phyloP scores from a whole-genome alignment of 129 eudicot genomes.

The Pulicaria dysenterica region DNA sequence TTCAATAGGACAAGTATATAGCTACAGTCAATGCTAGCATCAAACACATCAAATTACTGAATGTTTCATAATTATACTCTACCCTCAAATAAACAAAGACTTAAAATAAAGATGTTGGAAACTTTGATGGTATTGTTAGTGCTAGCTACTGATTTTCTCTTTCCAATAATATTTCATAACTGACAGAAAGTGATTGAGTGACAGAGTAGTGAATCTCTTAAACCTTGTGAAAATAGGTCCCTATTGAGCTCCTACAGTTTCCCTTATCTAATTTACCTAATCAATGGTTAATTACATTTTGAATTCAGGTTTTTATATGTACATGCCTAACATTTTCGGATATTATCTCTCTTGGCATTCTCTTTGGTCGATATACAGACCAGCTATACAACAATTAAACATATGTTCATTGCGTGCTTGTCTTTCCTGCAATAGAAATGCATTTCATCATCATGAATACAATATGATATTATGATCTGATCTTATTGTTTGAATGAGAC shows the following conservation, averaged over 20 bases:
- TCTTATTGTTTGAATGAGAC: conserved; percentile 23
- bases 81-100: no score
- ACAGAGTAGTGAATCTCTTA: no score
- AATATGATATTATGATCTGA: conserved; percentile 13
- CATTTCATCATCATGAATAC: conserved; percentile 13
- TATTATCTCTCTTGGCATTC: conserved; percentile 3
- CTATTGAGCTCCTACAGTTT: no score
- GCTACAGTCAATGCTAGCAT: neutral
- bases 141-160: no score
- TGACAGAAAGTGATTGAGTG: no score
- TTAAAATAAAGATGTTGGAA: no score
- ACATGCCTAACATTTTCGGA: neutral
- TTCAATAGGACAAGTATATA: neutral
- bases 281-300: neutral
- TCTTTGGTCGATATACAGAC: conserved; percentile 5
- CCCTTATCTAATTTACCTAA: neutral
- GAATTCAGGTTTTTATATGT: neutral
- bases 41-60: neutral
- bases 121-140: no score
- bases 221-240: no score
- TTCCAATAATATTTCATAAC: no score
- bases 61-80: no score
- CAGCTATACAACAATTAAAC: neutral
- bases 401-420: conserved; percentile 12
- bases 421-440: conserved; percentile 17